These are phyloP conservation scores for Plasmodium gaboni DNA, from an alignment of 169 alveolate species.

Conservation along the genomic window DNA sequence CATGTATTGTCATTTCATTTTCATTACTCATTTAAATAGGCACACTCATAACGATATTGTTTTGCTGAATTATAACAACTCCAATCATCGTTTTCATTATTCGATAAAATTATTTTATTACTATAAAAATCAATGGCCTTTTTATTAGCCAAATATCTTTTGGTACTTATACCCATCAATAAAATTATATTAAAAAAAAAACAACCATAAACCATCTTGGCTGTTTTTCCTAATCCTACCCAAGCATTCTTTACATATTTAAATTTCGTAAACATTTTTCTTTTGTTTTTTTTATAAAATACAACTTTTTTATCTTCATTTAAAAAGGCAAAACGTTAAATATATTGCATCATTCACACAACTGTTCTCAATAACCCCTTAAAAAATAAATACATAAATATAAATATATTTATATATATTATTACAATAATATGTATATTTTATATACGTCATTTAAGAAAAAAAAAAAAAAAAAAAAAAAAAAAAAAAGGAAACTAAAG, in stretches of 20 bases:
- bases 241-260: constrained; percentile 41
- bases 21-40: constrained; percentile 53
- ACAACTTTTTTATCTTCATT: neutral
- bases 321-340: neutral
- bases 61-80: constrained; percentile 82
- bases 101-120: constrained; percentile 53
- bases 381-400: too few species aligned
- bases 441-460: too few species aligned
- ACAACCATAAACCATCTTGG: constrained; percentile 70
- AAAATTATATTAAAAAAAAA: constrained; percentile 56
- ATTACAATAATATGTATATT: too few species aligned
- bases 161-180: constrained; percentile 72
- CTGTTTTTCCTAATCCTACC: constrained; percentile 58
- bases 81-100: constrained; percentile 78
- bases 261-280: constrained; percentile 35
- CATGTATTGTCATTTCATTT: neutral
- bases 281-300: constrained; percentile 1
- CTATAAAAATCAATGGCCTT: constrained; percentile 57
- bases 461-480: too few species aligned
- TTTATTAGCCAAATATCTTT: constrained; percentile 73
- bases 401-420: too few species aligned
- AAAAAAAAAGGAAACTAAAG: too few species aligned
- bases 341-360: too few species aligned
- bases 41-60: constrained; percentile 85
- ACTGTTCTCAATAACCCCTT: too few species aligned